Evolutionary conservation across 768 basidiomycete species (phyloP), one percentile per base, ranked within the genome.

Genomic region (Gymnopilus dilepis): DNA sequence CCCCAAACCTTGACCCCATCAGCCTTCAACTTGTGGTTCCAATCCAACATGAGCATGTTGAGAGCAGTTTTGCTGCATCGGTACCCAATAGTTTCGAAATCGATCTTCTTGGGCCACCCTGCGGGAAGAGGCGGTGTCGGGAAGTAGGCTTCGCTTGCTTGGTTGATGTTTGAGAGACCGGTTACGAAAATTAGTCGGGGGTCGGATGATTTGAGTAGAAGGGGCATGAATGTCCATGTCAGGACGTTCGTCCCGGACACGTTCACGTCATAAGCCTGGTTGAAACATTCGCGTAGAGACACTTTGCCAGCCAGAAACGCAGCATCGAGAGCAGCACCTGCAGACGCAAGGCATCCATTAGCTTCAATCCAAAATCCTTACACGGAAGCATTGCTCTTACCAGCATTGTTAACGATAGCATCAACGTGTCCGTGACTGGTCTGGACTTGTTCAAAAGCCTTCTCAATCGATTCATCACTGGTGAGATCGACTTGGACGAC

Each of bases 1-100:
- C 37, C 33, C 52, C 52, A 54, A 1, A 54, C 52, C 13, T 54
- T 54, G 33, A 54, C 52, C 12, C 52, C 52, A n/a, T 54, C 52
- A 12, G 13, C 52, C 34, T 54, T 54, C 52, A 54, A 54, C 52
- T 54, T 54, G 52, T 54, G 52, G 21, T 40, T 54, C 52, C 52
- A 54, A 19, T 54, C 52, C 15, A 54, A 4, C 52, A 54, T 54
- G 3, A 54, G 22, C 52, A 54, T 54, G 52, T 54, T 54, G 21
- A 54, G 52, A 0, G 52, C 52, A 2, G 21, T 24, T 22, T 54
- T 54, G 52, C 22, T 54, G 34, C 52, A 54, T 21, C 52, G 37
- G 37, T 54, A 54, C 37, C 52, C 52, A 3, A 54, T 54, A 19
- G 52, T 54, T 24, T 54, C 52, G 11, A 54, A 54, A 3, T 54